A percentile compares a stretch with the other conserved stretches of the same genome.
These are phyloP conservation scores for Sextonia rubra DNA, from an alignment of 164 flowering plant species.

Conservation along the genomic window DNA sequence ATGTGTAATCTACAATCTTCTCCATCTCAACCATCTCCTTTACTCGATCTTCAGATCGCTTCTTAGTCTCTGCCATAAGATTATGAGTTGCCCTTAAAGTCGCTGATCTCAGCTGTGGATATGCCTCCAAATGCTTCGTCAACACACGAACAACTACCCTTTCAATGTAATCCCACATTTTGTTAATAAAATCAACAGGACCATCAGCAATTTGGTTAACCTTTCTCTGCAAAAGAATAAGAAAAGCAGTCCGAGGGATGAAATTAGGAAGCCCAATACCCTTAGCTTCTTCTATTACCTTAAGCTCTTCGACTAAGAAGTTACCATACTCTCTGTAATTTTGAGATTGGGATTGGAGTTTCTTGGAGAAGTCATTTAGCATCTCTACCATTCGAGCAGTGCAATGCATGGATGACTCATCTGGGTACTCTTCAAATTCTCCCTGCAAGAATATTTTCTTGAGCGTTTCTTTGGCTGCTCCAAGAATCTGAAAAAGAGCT, in stretches of 20 bases:
- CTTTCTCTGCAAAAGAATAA: conserved; percentile 13
- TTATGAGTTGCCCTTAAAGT: conserved; percentile 17
- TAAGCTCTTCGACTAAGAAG: conserved; percentile 29
- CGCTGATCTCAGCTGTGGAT: conserved; percentile 20
- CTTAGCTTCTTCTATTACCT: conserved; percentile 26
- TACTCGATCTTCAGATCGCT: conserved; percentile 10
- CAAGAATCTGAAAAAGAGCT: conserved; percentile 27
- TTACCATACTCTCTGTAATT: not conserved
- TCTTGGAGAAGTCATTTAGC: conserved; percentile 21
- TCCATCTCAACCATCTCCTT: conserved; percentile 36
- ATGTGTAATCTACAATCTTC: conserved; percentile 32
- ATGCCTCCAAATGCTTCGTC: conserved; percentile 19
- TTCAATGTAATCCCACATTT: conserved; percentile 13
- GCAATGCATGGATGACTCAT: conserved; percentile 20
- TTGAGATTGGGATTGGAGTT: conserved; percentile 4
- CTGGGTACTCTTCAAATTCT: conserved; percentile 34
- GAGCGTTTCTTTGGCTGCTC: conserved; percentile 27
- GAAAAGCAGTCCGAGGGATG: conserved; percentile 25
- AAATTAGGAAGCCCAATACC: conserved; percentile 38
- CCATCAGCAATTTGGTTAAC: conserved; percentile 11
- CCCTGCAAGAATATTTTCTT: conserved; percentile 22
- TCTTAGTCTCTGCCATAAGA: conserved; percentile 19
- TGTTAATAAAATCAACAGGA: conserved; percentile 18
- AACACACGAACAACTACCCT: conserved; percentile 20
- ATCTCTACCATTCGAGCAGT: conserved; percentile 22